Evolutionary conservation across 169 alveolate genomes (phyloP).

Genomic region (Eimeria falciformis): DNA sequence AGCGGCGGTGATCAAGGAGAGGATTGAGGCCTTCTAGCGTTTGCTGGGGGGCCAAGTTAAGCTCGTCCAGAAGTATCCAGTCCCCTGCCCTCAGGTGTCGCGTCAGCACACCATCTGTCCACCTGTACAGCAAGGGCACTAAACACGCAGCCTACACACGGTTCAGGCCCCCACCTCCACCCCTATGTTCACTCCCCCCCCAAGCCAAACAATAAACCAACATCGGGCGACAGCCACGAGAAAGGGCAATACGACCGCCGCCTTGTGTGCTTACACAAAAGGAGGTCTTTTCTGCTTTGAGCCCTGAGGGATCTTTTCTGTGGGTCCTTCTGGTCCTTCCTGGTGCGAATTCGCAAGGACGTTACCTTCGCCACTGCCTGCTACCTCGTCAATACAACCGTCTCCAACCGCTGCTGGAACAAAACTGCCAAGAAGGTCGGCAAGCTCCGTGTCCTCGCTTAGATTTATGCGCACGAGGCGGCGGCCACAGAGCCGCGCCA

Average conservation of each 20-base stretch:
- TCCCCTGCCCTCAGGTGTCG: constrained; percentile 97
- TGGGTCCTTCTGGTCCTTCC: not conserved
- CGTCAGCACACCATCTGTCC: constrained; percentile 99
- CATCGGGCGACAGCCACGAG: not conserved
- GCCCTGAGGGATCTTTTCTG: not conserved
- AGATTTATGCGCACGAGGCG: constrained; percentile 94
- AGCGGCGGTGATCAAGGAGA: constrained; percentile 98
- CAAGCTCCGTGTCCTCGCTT: constrained; percentile 97
- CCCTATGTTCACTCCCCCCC: not conserved
- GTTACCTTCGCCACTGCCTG: not conserved
- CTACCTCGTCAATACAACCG: not conserved
- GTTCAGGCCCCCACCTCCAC: not conserved
- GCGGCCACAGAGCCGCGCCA: constrained; percentile 91
- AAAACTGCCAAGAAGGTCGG: constrained; percentile 91
- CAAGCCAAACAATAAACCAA: not conserved
- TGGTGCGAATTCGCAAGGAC: not conserved
- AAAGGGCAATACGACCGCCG: too few species aligned
- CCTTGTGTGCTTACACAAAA: constrained; percentile 44
- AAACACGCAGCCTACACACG: not conserved
- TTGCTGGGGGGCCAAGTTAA: constrained; percentile 98
- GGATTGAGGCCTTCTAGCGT: constrained; percentile 99
- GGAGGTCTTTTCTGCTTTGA: not conserved
- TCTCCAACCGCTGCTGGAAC: constrained; percentile 85
- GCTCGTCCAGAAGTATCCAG: constrained; percentile 99
- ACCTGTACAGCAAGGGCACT: constrained; percentile 79